phyloP scores from a whole-genome alignment of 2,329 filamentous ascomycete species.

The Magnaporthales sp. region DNA sequence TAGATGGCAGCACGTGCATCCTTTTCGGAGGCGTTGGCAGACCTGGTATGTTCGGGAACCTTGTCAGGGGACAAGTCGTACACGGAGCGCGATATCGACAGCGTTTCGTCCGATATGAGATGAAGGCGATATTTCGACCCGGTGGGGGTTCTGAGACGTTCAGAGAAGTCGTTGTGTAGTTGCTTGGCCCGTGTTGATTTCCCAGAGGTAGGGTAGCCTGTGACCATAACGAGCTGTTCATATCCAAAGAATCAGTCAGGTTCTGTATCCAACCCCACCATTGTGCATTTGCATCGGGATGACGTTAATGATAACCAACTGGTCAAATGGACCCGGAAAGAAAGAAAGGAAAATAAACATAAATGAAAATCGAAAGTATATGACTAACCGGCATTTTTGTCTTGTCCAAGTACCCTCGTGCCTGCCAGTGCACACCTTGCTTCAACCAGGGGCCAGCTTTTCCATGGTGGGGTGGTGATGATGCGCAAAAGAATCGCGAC shows the following conservation, averaged over 20 bases:
- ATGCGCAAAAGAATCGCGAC: neutral
- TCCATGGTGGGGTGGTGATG: neutral
- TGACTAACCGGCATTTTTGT: neutral
- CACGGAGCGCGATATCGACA: constrained; percentile 60
- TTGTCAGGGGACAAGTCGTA: constrained; percentile 53
- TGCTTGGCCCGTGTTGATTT: constrained; percentile 60
- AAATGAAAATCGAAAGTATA: no score
- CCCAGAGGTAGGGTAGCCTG: constrained; percentile 59
- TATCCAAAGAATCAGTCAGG: neutral
- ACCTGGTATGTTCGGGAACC: constrained; percentile 52
- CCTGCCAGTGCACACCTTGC: neutral
- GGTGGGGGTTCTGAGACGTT: constrained; percentile 38
- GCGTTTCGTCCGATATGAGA: constrained; percentile 63
- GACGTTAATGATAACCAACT: neutral
- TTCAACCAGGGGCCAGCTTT: neutral
- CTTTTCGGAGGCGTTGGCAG: constrained; percentile 69
- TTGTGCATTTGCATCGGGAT: neutral
- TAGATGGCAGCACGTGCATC: constrained; percentile 70
- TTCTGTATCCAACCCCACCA: neutral
- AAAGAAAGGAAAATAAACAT: neutral
- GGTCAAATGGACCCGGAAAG: neutral
- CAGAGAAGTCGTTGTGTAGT: constrained; percentile 54
- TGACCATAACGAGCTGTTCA: constrained; percentile 54
- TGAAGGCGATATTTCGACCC: constrained; percentile 53
- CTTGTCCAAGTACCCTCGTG: neutral